These are phyloP conservation scores for Fraxinus platypoda DNA, from an alignment of 305 asterid species.

Conservation along the genomic window DNA sequence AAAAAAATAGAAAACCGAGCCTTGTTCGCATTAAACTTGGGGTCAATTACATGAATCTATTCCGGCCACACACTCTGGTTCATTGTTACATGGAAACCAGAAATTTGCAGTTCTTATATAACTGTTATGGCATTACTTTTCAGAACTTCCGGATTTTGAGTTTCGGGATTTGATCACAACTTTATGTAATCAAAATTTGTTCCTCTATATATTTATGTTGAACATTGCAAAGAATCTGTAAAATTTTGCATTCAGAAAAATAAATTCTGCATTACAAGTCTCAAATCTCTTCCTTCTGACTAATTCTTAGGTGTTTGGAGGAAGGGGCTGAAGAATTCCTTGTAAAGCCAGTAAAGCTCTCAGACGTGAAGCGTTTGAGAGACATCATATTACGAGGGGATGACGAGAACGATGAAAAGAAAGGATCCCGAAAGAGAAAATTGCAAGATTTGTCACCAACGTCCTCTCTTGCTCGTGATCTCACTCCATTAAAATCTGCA, in stretches of 20 bases:
- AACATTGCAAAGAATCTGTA: background rate
- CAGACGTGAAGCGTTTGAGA: conserved; percentile 69
- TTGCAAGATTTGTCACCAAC: conserved; percentile 17
- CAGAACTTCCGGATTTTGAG: background rate
- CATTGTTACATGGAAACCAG: background rate
- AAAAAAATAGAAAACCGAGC: background rate
- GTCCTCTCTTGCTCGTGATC: conserved; percentile 19
- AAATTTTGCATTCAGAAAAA: background rate
- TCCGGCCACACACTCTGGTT: background rate
- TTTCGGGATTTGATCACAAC: background rate
- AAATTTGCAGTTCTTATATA: background rate
- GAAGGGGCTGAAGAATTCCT: conserved; percentile 90
- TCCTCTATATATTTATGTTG: background rate
- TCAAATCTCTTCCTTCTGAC: background rate
- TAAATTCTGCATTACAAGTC: background rate
- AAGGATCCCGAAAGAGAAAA: conserved; percentile 46
- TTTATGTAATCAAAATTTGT: background rate
- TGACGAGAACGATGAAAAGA: conserved; percentile 23
- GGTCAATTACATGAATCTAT: background rate
- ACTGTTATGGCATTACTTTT: background rate
- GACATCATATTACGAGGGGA: conserved; percentile 49
- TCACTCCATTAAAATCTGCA: background rate
- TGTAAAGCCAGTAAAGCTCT: conserved; percentile 76
- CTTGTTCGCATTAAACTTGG: background rate
- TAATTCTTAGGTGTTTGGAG: conserved; percentile 57